A percentile compares a stretch with the other conserved stretches of the same genome.
Conservation (phyloP, 805 yeast genomes). For the Brettanomyces anomalus region DNA sequence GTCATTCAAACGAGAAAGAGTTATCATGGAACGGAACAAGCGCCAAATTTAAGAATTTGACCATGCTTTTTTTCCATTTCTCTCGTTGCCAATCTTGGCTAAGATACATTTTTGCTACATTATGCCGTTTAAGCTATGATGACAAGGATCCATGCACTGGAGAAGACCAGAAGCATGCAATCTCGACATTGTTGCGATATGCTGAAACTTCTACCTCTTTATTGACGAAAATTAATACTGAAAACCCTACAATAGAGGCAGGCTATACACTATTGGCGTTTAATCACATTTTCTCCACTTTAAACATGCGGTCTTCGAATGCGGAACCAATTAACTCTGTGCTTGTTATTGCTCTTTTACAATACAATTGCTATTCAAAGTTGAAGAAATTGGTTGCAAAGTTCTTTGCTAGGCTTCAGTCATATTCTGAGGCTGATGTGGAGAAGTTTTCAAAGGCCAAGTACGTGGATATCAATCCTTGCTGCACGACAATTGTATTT, state of each 20-base stretch:
- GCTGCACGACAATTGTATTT: constrained; percentile 17
- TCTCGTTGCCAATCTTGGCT: constrained; percentile 38
- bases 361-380: constrained; percentile 36
- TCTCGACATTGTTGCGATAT: constrained; percentile 15
- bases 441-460: constrained; percentile 11
- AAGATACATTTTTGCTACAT: constrained; percentile 22
- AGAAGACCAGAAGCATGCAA: constrained; percentile 5
- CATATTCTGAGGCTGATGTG: constrained; percentile 11
- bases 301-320: constrained; percentile 16
- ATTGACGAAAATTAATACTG: constrained; percentile 11
- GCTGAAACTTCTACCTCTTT: constrained; percentile 12
- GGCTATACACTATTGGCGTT: constrained; percentile 9
- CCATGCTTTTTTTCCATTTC: constrained; percentile 44
- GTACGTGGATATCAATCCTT: constrained; percentile 18
- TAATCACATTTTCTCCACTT: constrained; percentile 18
- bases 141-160: constrained; percentile 31
- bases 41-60: constrained; percentile 54
- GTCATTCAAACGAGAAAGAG: constrained; percentile 30
- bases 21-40: constrained; percentile 36
- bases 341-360: constrained; percentile 40
- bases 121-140: constrained; percentile 22
- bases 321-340: constrained; percentile 28
- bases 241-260: constrained; percentile 14
- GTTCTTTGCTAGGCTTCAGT: constrained; percentile 17
- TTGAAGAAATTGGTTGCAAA: constrained; percentile 21